A percentile compares a stretch with the other conserved stretches of the same genome.
phyloP scores from a whole-genome alignment of 73 alveolate genomes.

The Loxodes magnus region DNA sequence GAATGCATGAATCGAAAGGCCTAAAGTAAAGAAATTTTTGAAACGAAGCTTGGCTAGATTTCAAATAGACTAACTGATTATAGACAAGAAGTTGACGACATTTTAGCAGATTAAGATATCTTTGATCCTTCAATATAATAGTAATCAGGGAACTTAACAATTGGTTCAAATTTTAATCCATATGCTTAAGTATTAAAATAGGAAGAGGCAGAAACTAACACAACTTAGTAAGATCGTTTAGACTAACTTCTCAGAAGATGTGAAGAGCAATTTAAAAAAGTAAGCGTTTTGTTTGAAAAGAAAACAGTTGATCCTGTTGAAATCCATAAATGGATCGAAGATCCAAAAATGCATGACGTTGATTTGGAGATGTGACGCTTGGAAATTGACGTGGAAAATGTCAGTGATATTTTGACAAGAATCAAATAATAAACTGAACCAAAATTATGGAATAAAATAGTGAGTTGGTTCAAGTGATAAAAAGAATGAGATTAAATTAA shows the following conservation, averaged over 20 bases:
- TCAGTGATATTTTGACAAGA: constrained; percentile 27
- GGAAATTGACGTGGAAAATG: constrained; percentile 39
- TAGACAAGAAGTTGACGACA: constrained; percentile 19
- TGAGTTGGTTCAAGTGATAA: constrained; percentile 11
- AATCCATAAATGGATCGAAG: no score
- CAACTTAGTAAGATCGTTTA: constrained; percentile 3
- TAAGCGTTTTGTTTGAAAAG: no score
- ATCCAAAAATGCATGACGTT: no score
- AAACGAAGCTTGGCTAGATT: constrained; percentile 2
- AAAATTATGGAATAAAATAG: not conserved
- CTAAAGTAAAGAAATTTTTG: not conserved
- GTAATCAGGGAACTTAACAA: constrained; percentile 1
- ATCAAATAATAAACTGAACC: constrained; percentile 14
- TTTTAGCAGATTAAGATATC: constrained; percentile 11
- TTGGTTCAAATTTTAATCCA: not conserved
- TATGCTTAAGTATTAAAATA: constrained; percentile 21
- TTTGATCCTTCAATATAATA: not conserved
- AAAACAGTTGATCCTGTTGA: no score
- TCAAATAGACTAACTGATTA: constrained; percentile 13
- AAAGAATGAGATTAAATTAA: no score
- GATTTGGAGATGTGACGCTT: constrained; percentile 26
- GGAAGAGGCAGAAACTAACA: not conserved
- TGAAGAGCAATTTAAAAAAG: not conserved
- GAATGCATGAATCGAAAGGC: constrained; percentile 21
- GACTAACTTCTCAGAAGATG: not conserved